Conservation (phyloP, 495 filamentous ascomycete genomes). For the Cercophora samala region DNA sequence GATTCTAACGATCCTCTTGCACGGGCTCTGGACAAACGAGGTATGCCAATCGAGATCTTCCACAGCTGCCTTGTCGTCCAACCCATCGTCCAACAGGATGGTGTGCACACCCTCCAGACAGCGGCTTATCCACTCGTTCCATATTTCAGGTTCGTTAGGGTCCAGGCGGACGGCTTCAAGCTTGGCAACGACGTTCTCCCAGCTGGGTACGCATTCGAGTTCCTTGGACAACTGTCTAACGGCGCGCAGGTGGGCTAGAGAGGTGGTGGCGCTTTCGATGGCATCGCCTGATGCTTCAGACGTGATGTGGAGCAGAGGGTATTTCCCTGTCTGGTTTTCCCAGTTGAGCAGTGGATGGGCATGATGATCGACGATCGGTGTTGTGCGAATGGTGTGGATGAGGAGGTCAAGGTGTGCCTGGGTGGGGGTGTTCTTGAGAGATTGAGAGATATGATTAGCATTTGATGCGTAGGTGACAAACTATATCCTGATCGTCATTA, state of each 20-base stretch:
- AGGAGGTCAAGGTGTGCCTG: conserved; percentile 34
- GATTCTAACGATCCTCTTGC: conserved; percentile 79
- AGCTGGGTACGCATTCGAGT: conserved; percentile 56
- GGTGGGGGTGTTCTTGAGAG: conserved; percentile 9
- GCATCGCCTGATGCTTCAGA: conserved; percentile 72
- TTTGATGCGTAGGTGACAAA: not conserved
- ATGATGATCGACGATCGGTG: conserved; percentile 85
- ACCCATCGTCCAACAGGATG: conserved; percentile 75
- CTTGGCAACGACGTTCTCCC: conserved; percentile 60
- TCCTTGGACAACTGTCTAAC: conserved; percentile 63
- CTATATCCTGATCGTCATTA: not conserved
- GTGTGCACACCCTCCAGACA: conserved; percentile 75
- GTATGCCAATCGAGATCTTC: conserved; percentile 68
- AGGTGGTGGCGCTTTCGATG: conserved; percentile 51
- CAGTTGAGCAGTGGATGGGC: conserved; percentile 62
- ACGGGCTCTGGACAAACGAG: conserved; percentile 56
- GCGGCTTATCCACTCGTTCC: conserved; percentile 55
- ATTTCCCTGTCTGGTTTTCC: conserved; percentile 30
- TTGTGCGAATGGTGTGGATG: conserved; percentile 52
- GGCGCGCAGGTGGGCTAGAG: conserved; percentile 67
- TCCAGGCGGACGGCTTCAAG: conserved; percentile 54
- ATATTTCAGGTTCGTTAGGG: conserved; percentile 30
- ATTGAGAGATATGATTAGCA: not conserved
- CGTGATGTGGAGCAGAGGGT: conserved; percentile 66
- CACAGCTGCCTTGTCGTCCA: conserved; percentile 55